phyloP scores from a whole-genome alignment of 768 basidiomycete genomes.

The Tylopilus intermedius region DNA sequence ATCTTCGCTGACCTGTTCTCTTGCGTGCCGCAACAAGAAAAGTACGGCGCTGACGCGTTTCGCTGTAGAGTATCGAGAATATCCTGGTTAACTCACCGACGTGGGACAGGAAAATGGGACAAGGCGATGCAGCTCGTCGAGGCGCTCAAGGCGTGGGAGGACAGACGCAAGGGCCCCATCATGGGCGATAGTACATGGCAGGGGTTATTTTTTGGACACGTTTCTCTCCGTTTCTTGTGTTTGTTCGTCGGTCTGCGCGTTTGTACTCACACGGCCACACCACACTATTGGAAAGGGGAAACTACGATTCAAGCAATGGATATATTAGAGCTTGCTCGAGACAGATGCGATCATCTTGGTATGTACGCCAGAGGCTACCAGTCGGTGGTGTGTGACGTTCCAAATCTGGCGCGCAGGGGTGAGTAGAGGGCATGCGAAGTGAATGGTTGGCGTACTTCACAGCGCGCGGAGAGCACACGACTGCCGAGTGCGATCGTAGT shows the following conservation, averaged over 20 bases:
- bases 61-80: conserved; percentile 34
- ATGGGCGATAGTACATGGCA: conserved; percentile 6
- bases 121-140: conserved; percentile 77
- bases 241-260: neutral
- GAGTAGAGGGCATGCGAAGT: neutral
- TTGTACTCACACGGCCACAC: conserved; percentile 12
- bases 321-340: conserved; percentile 12
- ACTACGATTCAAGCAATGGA: too few relatives aligned
- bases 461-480: conserved; percentile 43
- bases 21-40: too few relatives aligned
- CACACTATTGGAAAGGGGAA: too few relatives aligned
- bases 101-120: conserved; percentile 71
- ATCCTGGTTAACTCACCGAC: conserved; percentile 74
- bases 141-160: conserved; percentile 77
- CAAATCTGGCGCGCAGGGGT: conserved; percentile 40
- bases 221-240: too few relatives aligned
- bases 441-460: conserved; percentile 36
- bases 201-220: too few relatives aligned
- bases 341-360: conserved; percentile 49
- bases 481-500: conserved; percentile 48
- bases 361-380: conserved; percentile 52
- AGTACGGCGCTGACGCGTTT: neutral
- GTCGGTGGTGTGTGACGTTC: conserved; percentile 47
- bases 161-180: conserved; percentile 45
- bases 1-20: too few relatives aligned